These are phyloP conservation scores for Eucalyptus caleyi DNA, from an alignment of 345 rosid species.

Conservation along the genomic window DNA sequence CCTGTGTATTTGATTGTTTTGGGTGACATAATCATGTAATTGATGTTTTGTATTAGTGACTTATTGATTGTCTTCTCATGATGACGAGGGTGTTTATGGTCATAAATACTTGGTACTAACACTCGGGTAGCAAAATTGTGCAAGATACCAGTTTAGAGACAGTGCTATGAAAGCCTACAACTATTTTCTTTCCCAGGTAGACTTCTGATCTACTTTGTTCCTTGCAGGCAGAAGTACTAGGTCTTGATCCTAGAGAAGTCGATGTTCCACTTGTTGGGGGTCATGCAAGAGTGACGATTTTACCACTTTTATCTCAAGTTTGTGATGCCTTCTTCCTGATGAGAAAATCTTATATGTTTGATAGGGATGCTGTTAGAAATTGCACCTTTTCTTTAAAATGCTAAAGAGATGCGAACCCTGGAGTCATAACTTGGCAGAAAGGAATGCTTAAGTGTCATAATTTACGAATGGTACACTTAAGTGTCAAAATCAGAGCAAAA, in stretches of 20 bases:
- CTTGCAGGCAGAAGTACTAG: conserved; percentile 10
- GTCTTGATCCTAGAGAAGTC: too few relatives aligned
- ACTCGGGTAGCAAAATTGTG: not conserved
- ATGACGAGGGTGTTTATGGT: not conserved
- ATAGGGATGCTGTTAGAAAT: too few relatives aligned
- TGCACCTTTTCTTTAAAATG: not conserved
- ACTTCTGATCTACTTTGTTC: too few relatives aligned
- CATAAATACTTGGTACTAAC: too few relatives aligned
- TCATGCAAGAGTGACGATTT: not conserved
- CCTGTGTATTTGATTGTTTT: not conserved
- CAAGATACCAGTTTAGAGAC: not conserved
- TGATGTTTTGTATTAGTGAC: not conserved
- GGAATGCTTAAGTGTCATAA: too few relatives aligned
- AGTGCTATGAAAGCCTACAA: not conserved
- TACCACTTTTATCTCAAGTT: conserved; percentile 70
- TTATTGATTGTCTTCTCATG: not conserved
- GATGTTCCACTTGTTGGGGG: too few relatives aligned
- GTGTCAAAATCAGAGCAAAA: too few relatives aligned
- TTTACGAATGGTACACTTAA: too few relatives aligned
- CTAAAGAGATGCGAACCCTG: too few relatives aligned
- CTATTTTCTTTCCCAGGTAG: not conserved
- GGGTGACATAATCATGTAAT: not conserved
- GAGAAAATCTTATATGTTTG: not conserved
- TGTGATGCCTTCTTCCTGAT: not conserved
- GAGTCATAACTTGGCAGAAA: too few relatives aligned